Percentiles rank a stretch among this genome's conserved stretches.
Conservation (phyloP, 148 eudicot genomes). For the Rheum nobile region DNA sequence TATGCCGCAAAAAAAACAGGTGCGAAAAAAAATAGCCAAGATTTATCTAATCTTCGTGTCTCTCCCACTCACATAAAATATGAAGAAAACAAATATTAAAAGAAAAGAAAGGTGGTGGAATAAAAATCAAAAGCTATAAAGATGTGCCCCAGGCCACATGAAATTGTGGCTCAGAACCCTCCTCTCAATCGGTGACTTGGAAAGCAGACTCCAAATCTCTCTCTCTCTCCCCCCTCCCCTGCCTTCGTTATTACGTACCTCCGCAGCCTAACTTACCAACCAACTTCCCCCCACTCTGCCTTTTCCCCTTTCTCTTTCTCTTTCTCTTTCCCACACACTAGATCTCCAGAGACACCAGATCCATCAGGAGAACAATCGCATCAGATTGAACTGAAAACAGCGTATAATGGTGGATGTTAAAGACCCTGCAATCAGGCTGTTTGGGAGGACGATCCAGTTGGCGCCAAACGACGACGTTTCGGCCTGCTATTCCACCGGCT, state of each 20-base stretch:
- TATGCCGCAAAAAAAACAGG: no score
- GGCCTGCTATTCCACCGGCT: not conserved
- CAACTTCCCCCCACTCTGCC: not conserved
- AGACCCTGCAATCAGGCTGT: not conserved
- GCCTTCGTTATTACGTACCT: not conserved
- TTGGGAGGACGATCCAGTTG: not conserved
- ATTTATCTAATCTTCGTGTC: no score
- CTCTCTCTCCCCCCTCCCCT: not conserved
- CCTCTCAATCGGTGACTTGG: conserved; percentile 5
- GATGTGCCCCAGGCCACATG: conserved; percentile 27
- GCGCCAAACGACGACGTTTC: not conserved
- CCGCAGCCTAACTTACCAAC: not conserved
- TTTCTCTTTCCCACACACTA: not conserved
- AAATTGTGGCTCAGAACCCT: conserved; percentile 49
- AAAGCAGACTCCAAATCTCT: not conserved
- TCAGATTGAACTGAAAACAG: not conserved
- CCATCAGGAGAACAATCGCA: not conserved
- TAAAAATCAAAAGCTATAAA: conserved; percentile 14
- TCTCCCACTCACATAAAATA: not conserved
- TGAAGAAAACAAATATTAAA: not conserved
- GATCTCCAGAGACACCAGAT: not conserved
- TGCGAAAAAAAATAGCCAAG: no score
- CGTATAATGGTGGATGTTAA: not conserved
- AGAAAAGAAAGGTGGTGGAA: not conserved
- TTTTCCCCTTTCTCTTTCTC: not conserved